Evolutionary conservation across 768 basidiomycete species (phyloP).

Genomic region (Termitomyces sp.): DNA sequence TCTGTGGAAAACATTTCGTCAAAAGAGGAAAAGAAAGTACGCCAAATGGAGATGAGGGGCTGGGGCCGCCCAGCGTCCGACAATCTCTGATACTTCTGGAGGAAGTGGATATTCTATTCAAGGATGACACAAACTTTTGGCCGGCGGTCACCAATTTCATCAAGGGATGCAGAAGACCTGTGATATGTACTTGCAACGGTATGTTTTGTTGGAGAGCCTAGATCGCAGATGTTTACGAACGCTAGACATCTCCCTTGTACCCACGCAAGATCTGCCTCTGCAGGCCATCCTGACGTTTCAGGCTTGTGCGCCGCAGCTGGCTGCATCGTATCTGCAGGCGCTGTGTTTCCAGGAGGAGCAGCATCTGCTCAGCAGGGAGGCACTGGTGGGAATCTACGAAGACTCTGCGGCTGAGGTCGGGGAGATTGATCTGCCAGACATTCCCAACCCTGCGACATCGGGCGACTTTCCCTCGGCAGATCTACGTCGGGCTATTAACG

Average conservation of each 20-base stretch:
- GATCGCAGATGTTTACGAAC: slow-evolving; percentile 1
- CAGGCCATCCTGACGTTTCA: slow-evolving; percentile 67
- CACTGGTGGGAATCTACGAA: slow-evolving; percentile 40
- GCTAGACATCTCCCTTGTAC: slow-evolving; percentile 69
- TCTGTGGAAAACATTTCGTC: too few species aligned
- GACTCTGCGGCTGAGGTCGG: slow-evolving; percentile 21
- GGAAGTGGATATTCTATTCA: slow-evolving; percentile 92
- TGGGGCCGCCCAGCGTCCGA: slow-evolving; percentile 32
- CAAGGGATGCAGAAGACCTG: slow-evolving; percentile 77
- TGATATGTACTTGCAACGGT: slow-evolving; percentile 97
- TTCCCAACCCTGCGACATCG: slow-evolving; percentile 14
- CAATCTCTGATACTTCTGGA: slow-evolving; percentile 92
- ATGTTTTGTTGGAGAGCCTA: not conserved
- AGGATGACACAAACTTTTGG: slow-evolving; percentile 86
- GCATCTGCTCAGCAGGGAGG: slow-evolving; percentile 33
- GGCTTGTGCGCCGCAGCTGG: slow-evolving; percentile 48
- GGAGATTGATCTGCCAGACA: slow-evolving; percentile 29
- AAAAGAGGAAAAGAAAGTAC: too few species aligned
- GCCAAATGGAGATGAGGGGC: not conserved
- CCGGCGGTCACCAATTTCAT: slow-evolving; percentile 76
- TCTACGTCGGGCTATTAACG: slow-evolving; percentile 58
- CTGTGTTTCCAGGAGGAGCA: slow-evolving; percentile 53
- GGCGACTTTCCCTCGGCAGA: slow-evolving; percentile 36
- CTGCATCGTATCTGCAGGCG: slow-evolving; percentile 63
- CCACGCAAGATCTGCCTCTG: slow-evolving; percentile 66